phyloP scores from a whole-genome alignment of 371 early-diverging fungal species.

The Polyrhizophydium stewartii region DNA sequence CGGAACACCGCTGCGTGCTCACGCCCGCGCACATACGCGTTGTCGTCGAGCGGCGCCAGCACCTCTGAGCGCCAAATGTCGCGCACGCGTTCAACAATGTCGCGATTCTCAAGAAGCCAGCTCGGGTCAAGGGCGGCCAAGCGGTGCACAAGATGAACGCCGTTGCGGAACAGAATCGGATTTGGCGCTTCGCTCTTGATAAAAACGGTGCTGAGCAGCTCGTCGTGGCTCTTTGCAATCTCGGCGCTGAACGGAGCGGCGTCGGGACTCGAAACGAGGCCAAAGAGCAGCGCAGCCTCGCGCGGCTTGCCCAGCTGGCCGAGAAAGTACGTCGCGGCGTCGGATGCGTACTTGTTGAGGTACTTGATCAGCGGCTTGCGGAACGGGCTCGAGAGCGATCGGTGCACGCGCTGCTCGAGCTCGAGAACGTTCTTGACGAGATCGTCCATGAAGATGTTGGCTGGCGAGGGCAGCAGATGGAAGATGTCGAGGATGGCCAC shows the following conservation, averaged over 20 bases:
- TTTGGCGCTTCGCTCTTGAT: slow-evolving; percentile 7
- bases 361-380: slow-evolving; percentile 84
- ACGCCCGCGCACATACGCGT: slow-evolving; percentile 39
- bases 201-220: slow-evolving; percentile 58
- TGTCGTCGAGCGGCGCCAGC: slow-evolving; percentile 4
- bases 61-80: slow-evolving; percentile 20
- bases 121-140: slow-evolving; percentile 41
- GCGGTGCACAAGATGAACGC: slow-evolving; percentile 1
- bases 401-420: slow-evolving; percentile 75
- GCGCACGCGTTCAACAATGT: slow-evolving; percentile 12
- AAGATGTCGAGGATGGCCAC: slow-evolving; percentile 93
- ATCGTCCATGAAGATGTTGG: slow-evolving; percentile 88
- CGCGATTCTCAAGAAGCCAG: slow-evolving; percentile 48
- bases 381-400: slow-evolving; percentile 90
- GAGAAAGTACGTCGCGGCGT: slow-evolving; percentile 82
- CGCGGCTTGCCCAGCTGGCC: slow-evolving; percentile 55
- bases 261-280: slow-evolving; percentile 54
- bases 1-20: slow-evolving; percentile 54
- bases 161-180: background rate
- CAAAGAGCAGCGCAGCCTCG: slow-evolving; percentile 65
- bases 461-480: slow-evolving; percentile 85
- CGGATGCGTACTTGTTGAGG: slow-evolving; percentile 79
- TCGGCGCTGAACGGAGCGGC: slow-evolving; percentile 69
- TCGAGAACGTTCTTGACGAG: slow-evolving; percentile 78
- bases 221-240: slow-evolving; percentile 54